These are phyloP conservation scores for Murraya koenigii DNA, from an alignment of 345 rosid genomes.

Conservation along the genomic window DNA sequence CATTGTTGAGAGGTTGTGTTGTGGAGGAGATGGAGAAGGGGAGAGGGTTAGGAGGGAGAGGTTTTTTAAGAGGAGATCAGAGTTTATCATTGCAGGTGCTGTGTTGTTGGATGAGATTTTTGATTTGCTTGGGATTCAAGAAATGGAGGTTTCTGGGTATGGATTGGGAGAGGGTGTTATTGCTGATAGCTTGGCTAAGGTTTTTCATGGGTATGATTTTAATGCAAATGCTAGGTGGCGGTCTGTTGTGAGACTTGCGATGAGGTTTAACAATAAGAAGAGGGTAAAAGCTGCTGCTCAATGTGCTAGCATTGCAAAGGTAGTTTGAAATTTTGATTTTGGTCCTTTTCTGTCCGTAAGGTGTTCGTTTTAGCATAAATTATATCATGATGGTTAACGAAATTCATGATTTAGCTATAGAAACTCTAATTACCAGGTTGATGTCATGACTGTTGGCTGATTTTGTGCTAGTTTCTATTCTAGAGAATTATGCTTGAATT, in stretches of 20 bases:
- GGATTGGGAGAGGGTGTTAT: conserved; percentile 66
- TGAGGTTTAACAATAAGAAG: conserved; percentile 46
- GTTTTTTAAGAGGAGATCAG: conserved; percentile 57
- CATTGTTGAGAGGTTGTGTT: conserved; percentile 48
- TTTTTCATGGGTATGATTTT: conserved; percentile 43
- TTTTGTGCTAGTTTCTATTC: neutral
- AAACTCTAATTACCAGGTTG: neutral
- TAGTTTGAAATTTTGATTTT: conserved; percentile 21
- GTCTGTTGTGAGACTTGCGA: conserved; percentile 50
- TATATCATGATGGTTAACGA: neutral
- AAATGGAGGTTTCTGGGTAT: conserved; percentile 70
- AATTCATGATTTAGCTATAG: neutral
- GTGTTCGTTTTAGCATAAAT: neutral
- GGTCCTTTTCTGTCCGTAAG: neutral
- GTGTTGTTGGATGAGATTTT: conserved; percentile 69
- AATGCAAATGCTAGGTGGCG: conserved; percentile 60
- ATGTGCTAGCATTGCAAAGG: conserved; percentile 60
- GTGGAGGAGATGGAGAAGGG: conserved; percentile 42
- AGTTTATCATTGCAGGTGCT: conserved; percentile 68
- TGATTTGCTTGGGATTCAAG: conserved; percentile 49
- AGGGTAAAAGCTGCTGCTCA: conserved; percentile 47
- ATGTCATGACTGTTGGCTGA: neutral
- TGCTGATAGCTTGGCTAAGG: conserved; percentile 49
- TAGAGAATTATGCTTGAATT: neutral
- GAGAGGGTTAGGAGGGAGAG: conserved; percentile 45